Evolutionary conservation across 2,329 filamentous ascomycete species (phyloP), one percentile per base, ranked within the genome.

Genomic region (Cadophora sp.): DNA sequence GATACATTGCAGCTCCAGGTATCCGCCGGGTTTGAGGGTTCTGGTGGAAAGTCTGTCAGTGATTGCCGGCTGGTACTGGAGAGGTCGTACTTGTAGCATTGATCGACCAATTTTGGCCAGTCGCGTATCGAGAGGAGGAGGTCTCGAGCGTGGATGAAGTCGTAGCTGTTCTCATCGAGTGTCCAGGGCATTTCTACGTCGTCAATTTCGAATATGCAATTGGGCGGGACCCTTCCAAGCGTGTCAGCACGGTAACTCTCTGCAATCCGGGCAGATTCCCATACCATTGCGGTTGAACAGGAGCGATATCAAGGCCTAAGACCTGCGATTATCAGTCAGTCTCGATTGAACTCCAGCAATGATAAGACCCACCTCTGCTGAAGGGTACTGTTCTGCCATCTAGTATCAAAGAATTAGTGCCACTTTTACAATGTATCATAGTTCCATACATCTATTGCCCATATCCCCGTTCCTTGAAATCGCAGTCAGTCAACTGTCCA

Each of bases 151-250:
- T 86, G 84, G 65, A 87, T 83, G 68, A 82, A 83, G 72, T 86
- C 84, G 73, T 85, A 86, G 31, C 58, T 70, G 67, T 83, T 77
- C 2, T 79, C 73, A 66, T 81, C 82, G 4, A 66, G 68, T 5
- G 82, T 77, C 85, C 85, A 88, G 4, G 80, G 76, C 68, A 82
- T 78, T 73, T 86, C 83, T 12, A 83, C 79, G 71, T 87, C 85
- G 69, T 87, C 84, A 9, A 87, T 79, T 59, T 85, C 76, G 74
- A 87, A 87, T 16, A 79, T 79, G 46, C 85, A 79, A 69, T 87
- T 87, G 14, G 83, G 81, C 26, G 85, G 84, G 3, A 73, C 71
- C 71, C 71, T 72, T n/a, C 79, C 79, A 53, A 19, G 2, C 31
- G 34, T 11, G 46, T 68, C 12, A 65, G 40, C 22, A 46, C 29